A percentile compares a stretch with the other conserved stretches of the same genome.
phyloP scores from a whole-genome alignment of 208 protist genomes.

The Acanthamoeba royreba region DNA sequence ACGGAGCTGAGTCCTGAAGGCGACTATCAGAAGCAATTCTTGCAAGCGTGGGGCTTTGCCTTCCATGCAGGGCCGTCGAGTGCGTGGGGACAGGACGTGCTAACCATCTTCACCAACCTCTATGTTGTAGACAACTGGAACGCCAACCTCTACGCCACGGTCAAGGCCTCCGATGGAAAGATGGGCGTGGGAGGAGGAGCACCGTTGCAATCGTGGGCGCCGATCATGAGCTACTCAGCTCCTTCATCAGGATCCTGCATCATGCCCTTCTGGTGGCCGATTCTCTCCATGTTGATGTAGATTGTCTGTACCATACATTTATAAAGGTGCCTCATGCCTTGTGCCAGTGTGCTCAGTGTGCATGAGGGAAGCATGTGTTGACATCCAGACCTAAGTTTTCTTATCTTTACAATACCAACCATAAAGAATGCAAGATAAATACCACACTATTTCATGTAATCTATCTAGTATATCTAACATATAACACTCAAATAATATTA shows the following conservation, averaged over 20 bases:
- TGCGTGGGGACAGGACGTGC: not conserved
- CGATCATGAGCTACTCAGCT: not conserved
- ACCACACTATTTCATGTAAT: too few relatives aligned
- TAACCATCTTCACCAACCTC: not conserved
- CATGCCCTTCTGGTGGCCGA: not conserved
- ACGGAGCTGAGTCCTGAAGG: not conserved
- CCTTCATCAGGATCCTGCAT: not conserved
- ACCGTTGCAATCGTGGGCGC: not conserved
- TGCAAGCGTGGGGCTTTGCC: not conserved
- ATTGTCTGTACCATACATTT: too few relatives aligned
- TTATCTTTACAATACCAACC: too few relatives aligned
- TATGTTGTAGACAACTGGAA: slow-evolving; percentile 37
- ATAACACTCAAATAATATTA: too few relatives aligned
- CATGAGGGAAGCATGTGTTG: too few relatives aligned
- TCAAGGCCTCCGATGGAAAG: not conserved
- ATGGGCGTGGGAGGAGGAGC: not conserved
- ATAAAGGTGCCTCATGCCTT: too few relatives aligned
- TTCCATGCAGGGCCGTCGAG: not conserved
- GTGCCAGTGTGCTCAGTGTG: too few relatives aligned
- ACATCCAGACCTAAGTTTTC: too few relatives aligned
- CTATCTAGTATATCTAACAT: too few relatives aligned
- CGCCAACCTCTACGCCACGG: not conserved
- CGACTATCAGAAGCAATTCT: not conserved
- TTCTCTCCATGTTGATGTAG: not conserved
- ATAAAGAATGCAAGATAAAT: too few relatives aligned